Evolutionary conservation across 371 early-diverging fungal species (phyloP).

Genomic region (Lichtheimia ramosa): DNA sequence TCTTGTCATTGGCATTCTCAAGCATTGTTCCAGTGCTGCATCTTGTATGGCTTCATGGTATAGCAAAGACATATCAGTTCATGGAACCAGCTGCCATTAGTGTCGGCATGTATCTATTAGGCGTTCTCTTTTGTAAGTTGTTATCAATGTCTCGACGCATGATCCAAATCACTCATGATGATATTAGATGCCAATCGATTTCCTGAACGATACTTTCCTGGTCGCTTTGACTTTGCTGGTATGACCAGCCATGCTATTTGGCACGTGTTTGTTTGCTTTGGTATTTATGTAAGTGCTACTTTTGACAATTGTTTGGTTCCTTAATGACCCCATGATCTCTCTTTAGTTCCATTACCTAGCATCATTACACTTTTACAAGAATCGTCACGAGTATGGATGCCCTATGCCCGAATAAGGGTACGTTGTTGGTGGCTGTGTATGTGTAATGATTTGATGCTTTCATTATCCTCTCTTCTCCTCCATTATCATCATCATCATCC

Average conservation of each 20-base stretch:
- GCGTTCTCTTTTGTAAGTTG: conserved; percentile 45
- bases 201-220: conserved; percentile 76
- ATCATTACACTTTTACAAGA: conserved; percentile 44
- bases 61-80: conserved; percentile 37
- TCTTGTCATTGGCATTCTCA: conserved; percentile 62
- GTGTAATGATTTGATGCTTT: too few species aligned
- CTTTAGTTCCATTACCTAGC: conserved; percentile 54
- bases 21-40: conserved; percentile 62
- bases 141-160: too few species aligned
- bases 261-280: conserved; percentile 74
- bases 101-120: conserved; percentile 54
- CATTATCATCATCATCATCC: too few species aligned
- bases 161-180: too few species aligned
- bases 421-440: too few species aligned
- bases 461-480: too few species aligned
- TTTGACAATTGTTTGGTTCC: neutral
- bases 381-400: conserved; percentile 45
- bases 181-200: conserved; percentile 55
- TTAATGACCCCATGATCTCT: neutral
- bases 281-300: conserved; percentile 50
- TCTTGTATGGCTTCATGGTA: conserved; percentile 47
- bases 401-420: neutral
- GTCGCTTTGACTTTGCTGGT: conserved; percentile 70
- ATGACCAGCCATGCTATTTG: conserved; percentile 77
- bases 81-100: conserved; percentile 53